Conservation (phyloP, 2,329 filamentous ascomycete species). For the Fusarium pseudonygamai region DNA sequence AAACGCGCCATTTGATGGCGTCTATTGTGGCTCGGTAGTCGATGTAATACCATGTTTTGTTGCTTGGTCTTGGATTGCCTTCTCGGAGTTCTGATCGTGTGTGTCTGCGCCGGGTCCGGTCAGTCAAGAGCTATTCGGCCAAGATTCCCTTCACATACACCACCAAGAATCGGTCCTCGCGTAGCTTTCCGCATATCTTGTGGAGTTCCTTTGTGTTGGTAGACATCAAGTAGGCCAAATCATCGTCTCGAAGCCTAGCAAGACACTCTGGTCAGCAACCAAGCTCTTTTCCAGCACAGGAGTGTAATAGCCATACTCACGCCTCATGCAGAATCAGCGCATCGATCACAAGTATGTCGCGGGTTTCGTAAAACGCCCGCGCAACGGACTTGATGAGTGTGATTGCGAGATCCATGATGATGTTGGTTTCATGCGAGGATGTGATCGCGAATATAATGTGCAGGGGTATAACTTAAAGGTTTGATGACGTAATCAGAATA, state of each 20-base stretch:
- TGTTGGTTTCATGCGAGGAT: constrained; percentile 6
- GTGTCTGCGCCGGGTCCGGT: constrained; percentile 62
- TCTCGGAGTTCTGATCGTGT: constrained; percentile 77
- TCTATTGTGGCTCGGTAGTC: constrained; percentile 95
- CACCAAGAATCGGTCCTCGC: constrained; percentile 85
- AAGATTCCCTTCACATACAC: constrained; percentile 64
- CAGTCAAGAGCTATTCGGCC: constrained; percentile 49
- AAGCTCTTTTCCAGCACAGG: constrained; percentile 46
- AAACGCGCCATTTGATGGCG: constrained; percentile 93
- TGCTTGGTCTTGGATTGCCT: constrained; percentile 82
- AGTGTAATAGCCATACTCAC: constrained; percentile 58
- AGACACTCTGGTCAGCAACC: constrained; percentile 65
- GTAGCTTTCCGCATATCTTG: constrained; percentile 85
- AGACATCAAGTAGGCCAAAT: constrained; percentile 85
- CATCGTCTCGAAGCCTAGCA: constrained; percentile 83
- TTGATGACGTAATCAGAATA: neutral
- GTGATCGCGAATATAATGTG: neutral
- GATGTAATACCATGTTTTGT: constrained; percentile 95
- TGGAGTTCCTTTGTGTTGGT: constrained; percentile 93
- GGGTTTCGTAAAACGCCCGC: constrained; percentile 86
- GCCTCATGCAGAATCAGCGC: constrained; percentile 83
- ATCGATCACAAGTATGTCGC: constrained; percentile 86
- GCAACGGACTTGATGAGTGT: constrained; percentile 86
- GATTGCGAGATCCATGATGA: constrained; percentile 65
- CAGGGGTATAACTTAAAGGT: neutral